Evolutionary conservation across 331 rosid genomes (phyloP), one percentile per base, ranked within the genome.

Genomic region (Phaseolus coccineus): DNA sequence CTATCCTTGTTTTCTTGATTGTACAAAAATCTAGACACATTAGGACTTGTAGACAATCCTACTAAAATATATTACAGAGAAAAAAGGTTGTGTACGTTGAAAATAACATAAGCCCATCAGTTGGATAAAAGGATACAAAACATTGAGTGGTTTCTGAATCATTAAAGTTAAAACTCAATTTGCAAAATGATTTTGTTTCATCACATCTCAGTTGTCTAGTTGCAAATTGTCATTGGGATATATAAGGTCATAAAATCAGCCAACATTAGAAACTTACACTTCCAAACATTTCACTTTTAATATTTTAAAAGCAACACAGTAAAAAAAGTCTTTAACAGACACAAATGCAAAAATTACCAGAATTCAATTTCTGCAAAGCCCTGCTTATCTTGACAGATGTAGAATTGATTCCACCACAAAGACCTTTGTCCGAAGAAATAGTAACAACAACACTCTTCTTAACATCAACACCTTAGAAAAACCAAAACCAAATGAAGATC

Each of bases 381-480:
- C 88, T 96, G 99, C 99, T 96, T 77, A 81, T 88, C 93, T 91
- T 96, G 85, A 96, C 99, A 3, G 97, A 84, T 22, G 99, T 96
- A 58, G 99, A 96, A 84, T 96, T 96, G 83, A 96, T 96, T 67
- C 99, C 99, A 84, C 99, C 99, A 74, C 99, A 96, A 4, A 96
- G 94, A 82, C 99, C 99, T 83, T 96, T 96, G 94, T 96, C 99
- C 0, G 99, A 91, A 63, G 99, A 93, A 83, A 96, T 12, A 27
- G 99, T 93, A 69, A 96, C 81, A 39, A 96, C 76, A 30, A 96
- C 96, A 66, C 81, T 90, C 89, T 90, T 96, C 91, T 93, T 93
- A 39, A 87, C 97, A 72, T 84, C 86, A 77, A 89, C 89, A 47
- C 89, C 98, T 96, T 82, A 30, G 4, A 37, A 46, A 52, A 69